Conservation (phyloP, 345 rosid genomes). For the Gossypium stocksii region DNA sequence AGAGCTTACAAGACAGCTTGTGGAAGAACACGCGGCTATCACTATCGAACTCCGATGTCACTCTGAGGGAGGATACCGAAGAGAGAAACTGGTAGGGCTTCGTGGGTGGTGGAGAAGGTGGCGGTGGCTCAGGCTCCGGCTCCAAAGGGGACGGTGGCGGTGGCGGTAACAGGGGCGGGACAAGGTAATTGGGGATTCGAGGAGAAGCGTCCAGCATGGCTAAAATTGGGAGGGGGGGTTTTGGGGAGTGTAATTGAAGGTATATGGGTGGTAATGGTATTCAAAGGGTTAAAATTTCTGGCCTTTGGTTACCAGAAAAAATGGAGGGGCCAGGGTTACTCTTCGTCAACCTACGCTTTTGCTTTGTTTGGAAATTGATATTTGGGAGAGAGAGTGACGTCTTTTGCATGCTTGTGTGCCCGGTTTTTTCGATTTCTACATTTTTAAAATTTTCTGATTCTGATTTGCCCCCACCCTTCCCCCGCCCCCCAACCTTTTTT, state of each 20-base stretch:
- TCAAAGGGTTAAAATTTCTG: neutral
- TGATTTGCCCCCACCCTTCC: no score
- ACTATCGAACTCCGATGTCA: constrained; percentile 89
- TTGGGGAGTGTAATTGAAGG: neutral
- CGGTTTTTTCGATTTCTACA: no score
- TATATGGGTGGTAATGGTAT: neutral
- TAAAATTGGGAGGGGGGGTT: neutral
- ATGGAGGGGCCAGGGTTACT: no score
- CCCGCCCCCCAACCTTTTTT: no score
- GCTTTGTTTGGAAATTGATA: no score
- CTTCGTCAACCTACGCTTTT: no score
- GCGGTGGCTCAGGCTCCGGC: neutral
- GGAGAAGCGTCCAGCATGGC: constrained; percentile 42
- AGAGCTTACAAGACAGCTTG: constrained; percentile 73
- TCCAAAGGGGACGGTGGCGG: constrained; percentile 10
- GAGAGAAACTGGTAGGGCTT: constrained; percentile 24
- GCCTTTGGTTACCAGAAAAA: neutral
- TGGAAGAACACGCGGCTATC: constrained; percentile 66
- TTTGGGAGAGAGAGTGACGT: no score
- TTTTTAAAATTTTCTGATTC: no score
- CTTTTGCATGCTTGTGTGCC: no score
- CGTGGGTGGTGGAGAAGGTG: constrained; percentile 16
- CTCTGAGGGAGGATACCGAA: constrained; percentile 37
- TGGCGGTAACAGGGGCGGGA: constrained; percentile 14
- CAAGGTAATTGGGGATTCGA: constrained; percentile 30